Conservation (phyloP, 2,329 filamentous ascomycete genomes). For the Alternaria conjuncta region DNA sequence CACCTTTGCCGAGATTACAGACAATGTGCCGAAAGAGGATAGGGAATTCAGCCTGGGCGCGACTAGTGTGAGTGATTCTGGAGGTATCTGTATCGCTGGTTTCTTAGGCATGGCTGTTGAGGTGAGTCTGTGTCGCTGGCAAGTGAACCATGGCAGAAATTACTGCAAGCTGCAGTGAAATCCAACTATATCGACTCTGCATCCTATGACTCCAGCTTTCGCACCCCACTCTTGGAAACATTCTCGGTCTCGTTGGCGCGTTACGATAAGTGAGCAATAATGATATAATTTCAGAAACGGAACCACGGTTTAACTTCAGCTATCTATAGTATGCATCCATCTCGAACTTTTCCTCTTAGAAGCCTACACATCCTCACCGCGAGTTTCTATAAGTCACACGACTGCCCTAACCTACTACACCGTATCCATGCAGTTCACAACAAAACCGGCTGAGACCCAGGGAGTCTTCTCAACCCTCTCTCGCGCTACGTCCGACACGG, state of each 20-base stretch:
- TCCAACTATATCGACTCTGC: not conserved
- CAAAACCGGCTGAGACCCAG: not conserved
- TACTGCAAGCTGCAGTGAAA: constrained; percentile 50
- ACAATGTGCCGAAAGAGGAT: constrained; percentile 76
- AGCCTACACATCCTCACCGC: not conserved
- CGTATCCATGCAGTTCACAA: not conserved
- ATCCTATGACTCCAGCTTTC: not conserved
- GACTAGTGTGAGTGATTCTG: constrained; percentile 90
- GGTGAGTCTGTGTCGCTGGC: constrained; percentile 80
- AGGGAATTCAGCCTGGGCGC: constrained; percentile 91
- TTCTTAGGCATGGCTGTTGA: constrained; percentile 85
- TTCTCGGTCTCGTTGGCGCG: not conserved
- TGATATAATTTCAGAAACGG: not conserved
- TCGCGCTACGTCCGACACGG: not conserved
- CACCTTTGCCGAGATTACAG: constrained; percentile 92
- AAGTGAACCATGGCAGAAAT: constrained; percentile 78
- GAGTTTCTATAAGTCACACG: no score
- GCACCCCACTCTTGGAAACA: not conserved
- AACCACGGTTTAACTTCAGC: not conserved
- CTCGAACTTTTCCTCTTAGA: not conserved
- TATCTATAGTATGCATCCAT: not conserved
- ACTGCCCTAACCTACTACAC: not conserved
- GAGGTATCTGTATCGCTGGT: constrained; percentile 85
- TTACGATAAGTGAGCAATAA: not conserved
- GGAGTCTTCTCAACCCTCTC: not conserved